phyloP scores from a whole-genome alignment of 2,329 filamentous ascomycete species.

The Colletotrichum neosansevieriae region DNA sequence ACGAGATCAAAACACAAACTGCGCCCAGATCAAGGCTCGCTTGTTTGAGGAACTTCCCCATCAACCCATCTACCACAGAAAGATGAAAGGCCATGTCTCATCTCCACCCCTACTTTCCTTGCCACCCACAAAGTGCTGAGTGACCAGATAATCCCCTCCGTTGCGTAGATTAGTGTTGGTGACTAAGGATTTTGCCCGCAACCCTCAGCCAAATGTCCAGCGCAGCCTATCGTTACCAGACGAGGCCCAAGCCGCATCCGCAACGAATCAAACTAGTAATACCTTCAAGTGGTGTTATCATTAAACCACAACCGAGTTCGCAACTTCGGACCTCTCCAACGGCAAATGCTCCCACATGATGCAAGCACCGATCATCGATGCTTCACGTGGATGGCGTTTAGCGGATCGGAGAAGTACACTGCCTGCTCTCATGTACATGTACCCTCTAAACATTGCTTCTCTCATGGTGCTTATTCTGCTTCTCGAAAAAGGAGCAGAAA shows the following conservation, averaged over 20 bases:
- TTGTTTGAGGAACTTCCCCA: neutral
- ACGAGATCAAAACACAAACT: constrained; percentile 17
- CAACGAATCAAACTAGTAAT: neutral
- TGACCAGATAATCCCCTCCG: too few species aligned
- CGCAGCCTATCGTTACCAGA: constrained; percentile 27
- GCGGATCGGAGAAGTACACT: neutral
- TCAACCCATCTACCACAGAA: neutral
- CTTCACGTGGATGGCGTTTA: neutral
- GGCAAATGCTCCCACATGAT: constrained; percentile 7
- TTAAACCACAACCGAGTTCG: neutral
- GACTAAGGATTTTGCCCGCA: neutral
- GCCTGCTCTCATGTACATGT: neutral
- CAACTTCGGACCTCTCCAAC: neutral
- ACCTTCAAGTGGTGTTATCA: constrained; percentile 7
- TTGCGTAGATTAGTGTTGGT: too few species aligned
- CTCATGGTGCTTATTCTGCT: neutral
- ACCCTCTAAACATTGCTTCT: neutral
- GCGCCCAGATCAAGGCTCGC: neutral
- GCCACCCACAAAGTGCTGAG: too few species aligned
- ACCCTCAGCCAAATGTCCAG: constrained; percentile 6
- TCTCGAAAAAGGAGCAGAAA: neutral
- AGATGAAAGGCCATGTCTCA: constrained; percentile 5
- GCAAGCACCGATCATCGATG: constrained; percentile 10
- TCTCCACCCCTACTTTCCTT: constrained; percentile 5
- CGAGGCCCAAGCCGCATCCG: constrained; percentile 10